These are phyloP conservation scores for Persicaria tinctoria DNA, from an alignment of 148 eudicot species.

Conservation along the genomic window DNA sequence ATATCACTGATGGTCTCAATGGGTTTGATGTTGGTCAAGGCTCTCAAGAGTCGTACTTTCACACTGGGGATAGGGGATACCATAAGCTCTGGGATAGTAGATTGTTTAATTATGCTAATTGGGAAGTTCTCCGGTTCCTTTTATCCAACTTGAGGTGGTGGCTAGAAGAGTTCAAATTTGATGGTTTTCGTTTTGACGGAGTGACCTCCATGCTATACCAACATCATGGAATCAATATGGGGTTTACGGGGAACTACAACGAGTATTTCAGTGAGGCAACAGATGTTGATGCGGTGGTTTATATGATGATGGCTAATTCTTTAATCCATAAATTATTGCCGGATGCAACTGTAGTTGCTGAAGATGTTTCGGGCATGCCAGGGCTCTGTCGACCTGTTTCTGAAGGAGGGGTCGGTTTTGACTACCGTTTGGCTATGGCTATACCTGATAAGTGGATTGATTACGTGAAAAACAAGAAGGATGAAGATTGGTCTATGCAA, in stretches of 20 bases:
- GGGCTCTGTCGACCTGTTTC: conserved; percentile 74
- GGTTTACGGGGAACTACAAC: conserved; percentile 63
- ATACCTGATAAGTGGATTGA: conserved; percentile 98
- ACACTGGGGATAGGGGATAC: conserved; percentile 77
- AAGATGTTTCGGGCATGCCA: conserved; percentile 99
- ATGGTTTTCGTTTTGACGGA: conserved; percentile 97
- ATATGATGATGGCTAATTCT: conserved; percentile 79
- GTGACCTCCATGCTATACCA: conserved; percentile 95
- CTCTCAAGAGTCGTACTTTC: conserved; percentile 88
- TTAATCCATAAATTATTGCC: conserved; percentile 59
- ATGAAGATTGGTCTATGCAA: conserved; percentile 76
- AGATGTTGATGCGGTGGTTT: conserved; percentile 93
- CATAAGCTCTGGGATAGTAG: conserved; percentile 93
- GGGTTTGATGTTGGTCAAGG: conserved; percentile 96
- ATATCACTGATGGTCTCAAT: conserved; percentile 82
- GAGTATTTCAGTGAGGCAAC: conserved; percentile 88
- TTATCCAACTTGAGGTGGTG: conserved; percentile 93
- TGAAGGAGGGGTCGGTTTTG: conserved; percentile 92
- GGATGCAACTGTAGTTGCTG: conserved; percentile 84
- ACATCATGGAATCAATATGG: conserved; percentile 84
- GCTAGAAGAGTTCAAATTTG: conserved; percentile 86
- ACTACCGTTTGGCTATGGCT: conserved; percentile 95
- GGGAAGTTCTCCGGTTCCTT: conserved; percentile 98
- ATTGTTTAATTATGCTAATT: conserved; percentile 81
- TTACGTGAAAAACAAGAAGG: conserved; percentile 75